Evolutionary conservation across 768 basidiomycete genomes (phyloP).

Genomic region (Lyophyllum shimeji): DNA sequence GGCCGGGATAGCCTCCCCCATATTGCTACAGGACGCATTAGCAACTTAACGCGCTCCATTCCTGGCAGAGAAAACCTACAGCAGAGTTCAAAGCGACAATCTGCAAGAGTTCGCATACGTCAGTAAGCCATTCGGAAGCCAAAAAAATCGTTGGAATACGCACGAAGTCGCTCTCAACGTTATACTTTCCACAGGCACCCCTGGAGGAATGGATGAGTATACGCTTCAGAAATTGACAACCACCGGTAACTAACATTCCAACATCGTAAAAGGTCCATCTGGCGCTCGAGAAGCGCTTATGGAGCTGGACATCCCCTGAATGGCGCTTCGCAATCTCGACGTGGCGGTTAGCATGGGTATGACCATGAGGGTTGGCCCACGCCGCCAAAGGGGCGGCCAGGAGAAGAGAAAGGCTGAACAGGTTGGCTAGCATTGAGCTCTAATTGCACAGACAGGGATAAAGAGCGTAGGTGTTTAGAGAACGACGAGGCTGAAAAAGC

Average conservation of each 20-base stretch:
- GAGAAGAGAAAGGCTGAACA: slow-evolving; percentile 19
- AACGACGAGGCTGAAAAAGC: slow-evolving; percentile 13
- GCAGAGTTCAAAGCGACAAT: slow-evolving; percentile 31
- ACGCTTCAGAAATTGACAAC: not conserved
- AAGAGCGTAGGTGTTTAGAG: slow-evolving; percentile 15
- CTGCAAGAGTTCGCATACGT: slow-evolving; percentile 12
- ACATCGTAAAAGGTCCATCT: slow-evolving; percentile 32
- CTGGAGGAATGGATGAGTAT: slow-evolving; percentile 9
- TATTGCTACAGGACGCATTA: slow-evolving; percentile 39
- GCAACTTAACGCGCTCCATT: slow-evolving; percentile 13
- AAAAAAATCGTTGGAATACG: slow-evolving; percentile 3
- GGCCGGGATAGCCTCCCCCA: slow-evolving; percentile 61
- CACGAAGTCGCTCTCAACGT: slow-evolving; percentile 26
- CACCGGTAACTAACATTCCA: slow-evolving; percentile 23
- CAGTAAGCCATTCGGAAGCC: not conserved
- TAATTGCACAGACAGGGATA: slow-evolving; percentile 2
- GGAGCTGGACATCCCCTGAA: slow-evolving; percentile 19
- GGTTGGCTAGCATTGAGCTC: slow-evolving; percentile 16
- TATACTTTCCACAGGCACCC: slow-evolving; percentile 30
- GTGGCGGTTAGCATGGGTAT: slow-evolving; percentile 20
- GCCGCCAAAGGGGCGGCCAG: slow-evolving; percentile 28
- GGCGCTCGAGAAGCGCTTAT: slow-evolving; percentile 22
- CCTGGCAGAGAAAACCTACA: slow-evolving; percentile 24
- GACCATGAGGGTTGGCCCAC: slow-evolving; percentile 28
- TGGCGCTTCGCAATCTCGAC: slow-evolving; percentile 25